Evolutionary conservation across 1,284 basidiomycete genomes (phyloP).

Genomic region (Stygiomarasmius scandens): DNA sequence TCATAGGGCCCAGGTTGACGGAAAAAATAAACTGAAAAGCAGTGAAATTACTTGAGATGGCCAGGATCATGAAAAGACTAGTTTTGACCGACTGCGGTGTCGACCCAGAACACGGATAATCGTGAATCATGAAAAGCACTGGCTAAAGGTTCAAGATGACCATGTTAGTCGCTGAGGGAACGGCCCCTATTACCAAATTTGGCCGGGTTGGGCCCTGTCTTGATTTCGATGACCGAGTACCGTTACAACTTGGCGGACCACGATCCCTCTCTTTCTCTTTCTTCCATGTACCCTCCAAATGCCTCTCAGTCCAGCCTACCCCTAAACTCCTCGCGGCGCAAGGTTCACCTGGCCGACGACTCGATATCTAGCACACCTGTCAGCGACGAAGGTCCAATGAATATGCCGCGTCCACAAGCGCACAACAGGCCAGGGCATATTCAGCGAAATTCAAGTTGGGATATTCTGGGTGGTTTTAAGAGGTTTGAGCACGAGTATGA

Average conservation of each 20-base stretch:
- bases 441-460: constrained; percentile 47
- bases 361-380: neutral
- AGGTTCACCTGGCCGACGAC: neutral
- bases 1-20: no score
- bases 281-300: constrained; percentile 13
- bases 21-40: no score
- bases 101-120: no score
- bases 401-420: constrained; percentile 9
- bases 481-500: constrained; percentile 61
- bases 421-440: constrained; percentile 15
- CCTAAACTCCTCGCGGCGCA: neutral
- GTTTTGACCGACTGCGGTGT: no score
- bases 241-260: neutral
- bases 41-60: no score
- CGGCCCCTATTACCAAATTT: constrained; percentile 6
- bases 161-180: constrained; percentile 1
- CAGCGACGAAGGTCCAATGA: neutral
- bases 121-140: neutral
- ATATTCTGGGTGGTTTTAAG: constrained; percentile 52
- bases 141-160: neutral
- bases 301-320: neutral
- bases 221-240: neutral
- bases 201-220: neutral
- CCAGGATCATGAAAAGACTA: no score
- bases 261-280: neutral